Conservation (phyloP, 2,329 filamentous ascomycete genomes). For the Diaporthe vexans region DNA sequence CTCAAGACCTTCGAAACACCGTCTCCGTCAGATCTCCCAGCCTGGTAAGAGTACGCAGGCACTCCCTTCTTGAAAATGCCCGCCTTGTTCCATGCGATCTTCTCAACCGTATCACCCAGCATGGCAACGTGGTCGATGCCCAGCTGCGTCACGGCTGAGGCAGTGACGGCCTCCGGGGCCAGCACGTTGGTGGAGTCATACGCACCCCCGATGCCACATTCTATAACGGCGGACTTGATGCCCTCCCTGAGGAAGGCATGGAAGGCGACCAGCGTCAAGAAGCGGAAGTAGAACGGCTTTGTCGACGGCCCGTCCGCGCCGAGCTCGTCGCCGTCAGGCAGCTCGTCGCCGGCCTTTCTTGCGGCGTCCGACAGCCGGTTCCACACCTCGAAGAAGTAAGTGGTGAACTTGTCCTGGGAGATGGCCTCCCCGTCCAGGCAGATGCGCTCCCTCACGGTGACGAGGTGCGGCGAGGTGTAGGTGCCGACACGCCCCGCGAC, state of each 20-base stretch:
- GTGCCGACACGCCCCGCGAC: conserved; percentile 71
- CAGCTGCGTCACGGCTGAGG: conserved; percentile 81
- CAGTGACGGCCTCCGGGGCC: conserved; percentile 71
- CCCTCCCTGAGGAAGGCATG: conserved; percentile 84
- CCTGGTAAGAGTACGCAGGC: conserved; percentile 69
- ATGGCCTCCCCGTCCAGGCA: conserved; percentile 82
- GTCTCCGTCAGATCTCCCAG: conserved; percentile 56
- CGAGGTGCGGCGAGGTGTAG: conserved; percentile 88
- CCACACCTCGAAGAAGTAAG: conserved; percentile 89
- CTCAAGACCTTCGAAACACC: conserved; percentile 48
- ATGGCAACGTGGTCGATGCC: conserved; percentile 89
- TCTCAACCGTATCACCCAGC: conserved; percentile 82
- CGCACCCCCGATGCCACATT: conserved; percentile 95
- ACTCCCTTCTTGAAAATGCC: conserved; percentile 83
- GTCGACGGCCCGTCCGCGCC: conserved; percentile 68
- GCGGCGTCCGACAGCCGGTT: conserved; percentile 66
- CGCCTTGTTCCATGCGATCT: conserved; percentile 93
- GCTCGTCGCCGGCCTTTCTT: conserved; percentile 48
- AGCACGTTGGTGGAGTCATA: conserved; percentile 94
- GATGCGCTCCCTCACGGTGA: conserved; percentile 88
- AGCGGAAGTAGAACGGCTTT: conserved; percentile 94
- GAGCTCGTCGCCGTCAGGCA: conserved; percentile 60
- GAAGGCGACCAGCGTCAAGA: conserved; percentile 88
- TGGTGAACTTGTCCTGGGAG: conserved; percentile 76
- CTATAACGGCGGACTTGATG: conserved; percentile 84